Base-by-base conservation (phyloP, 1,284 basidiomycete species). In the Leccinum subrobustum region DNA sequence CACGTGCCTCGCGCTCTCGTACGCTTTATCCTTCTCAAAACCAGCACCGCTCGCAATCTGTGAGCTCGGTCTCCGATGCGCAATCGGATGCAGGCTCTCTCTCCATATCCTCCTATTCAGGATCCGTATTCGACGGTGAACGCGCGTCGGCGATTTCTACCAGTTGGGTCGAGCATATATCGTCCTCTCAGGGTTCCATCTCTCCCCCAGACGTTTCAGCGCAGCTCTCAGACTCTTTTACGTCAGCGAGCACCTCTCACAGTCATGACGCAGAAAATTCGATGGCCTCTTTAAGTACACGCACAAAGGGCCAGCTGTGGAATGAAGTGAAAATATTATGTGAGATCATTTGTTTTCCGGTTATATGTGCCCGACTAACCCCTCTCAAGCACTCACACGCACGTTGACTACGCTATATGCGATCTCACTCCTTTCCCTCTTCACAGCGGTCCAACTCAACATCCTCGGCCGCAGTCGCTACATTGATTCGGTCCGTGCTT, bases 381-480 rank as follows among this genome's bases (percentile, higher is more conserved):
- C 50, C 27, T 53, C 9, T 16, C 60, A 20, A 93, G 90, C 94
- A 2, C 86, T 96, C 68, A 93, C 93, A 3, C 83, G 94, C 56
- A 89, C 91, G n/a, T 75, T 96, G 50, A 95, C 93, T 7, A 85
- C 88, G 1, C 75, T 96, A 18, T 96, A 96, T 73, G 86, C 92
- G 3, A 84, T 88, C 44, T 88, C 90, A 23, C 83, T 96, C 29
- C 83, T 96, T 39, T 84, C 89, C 2, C 80, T 96, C 9, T 84
- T 95, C 64, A 95, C 93, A 1, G 83, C 88, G 55, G 81, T 93
- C 29, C 94, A 96, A 71, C 84, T 96, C 47, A 91, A 87, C 54
- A 75, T 95, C 6, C 84, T 96, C 58, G 93, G 92, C n/a, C 83
- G 93, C 2, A 80, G 83, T 35, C 88, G 91, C 69, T 96, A 96